Base-by-base conservation (phyloP, 768 basidiomycete species). In the Amanita exitialis region DNA sequence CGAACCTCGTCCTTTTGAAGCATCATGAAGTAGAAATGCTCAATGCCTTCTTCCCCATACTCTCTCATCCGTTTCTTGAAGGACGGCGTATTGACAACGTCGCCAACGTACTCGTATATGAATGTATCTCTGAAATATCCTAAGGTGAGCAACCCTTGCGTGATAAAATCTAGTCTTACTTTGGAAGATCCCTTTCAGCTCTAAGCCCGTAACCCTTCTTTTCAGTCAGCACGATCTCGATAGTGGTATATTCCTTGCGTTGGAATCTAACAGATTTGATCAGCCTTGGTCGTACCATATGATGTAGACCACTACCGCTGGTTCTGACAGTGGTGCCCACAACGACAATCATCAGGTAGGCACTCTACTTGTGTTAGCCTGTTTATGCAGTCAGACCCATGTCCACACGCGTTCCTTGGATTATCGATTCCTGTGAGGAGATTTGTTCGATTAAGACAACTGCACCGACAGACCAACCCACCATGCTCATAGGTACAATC, bases 21-120 rank as follows among this genome's bases (percentile, higher is more conserved):
- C 88, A 95, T 94, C 96, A 98, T 99, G 64, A 99, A 99, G 70
- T 98, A 99, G 59, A 98, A 99, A 65, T 98, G 96, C 47, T 79
- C 75, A 56, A 97, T 92, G 15, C 95, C 95, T 63, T 96, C 90
- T 38, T 83, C 79, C 2, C 81, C 94, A 63, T 99, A 99, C 7
- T 86, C 84, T 35, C 86, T 79, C 91, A 99, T 97, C 27, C 95
- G 82, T 65, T 90, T 91, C 67, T 86, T 80, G 64, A 99, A 96
- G 13, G 86, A 84, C 9, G 72, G 69, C 32, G 90, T 86, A 52
- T 80, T 86, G 58, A 99, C 89, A 18, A 99, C 92, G 55, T 99
- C 96, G 28, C 96, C 96, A 30, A 98, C 83, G 62, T 99, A 98
- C 66, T 99, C 96, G 63, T 97, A 98, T 51, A 99, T 87, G 67